A percentile compares a stretch with the other conserved stretches of the same genome.
These are phyloP conservation scores for Epichloe elymi DNA, from an alignment of 2,329 filamentous ascomycete genomes.

Conservation along the genomic window DNA sequence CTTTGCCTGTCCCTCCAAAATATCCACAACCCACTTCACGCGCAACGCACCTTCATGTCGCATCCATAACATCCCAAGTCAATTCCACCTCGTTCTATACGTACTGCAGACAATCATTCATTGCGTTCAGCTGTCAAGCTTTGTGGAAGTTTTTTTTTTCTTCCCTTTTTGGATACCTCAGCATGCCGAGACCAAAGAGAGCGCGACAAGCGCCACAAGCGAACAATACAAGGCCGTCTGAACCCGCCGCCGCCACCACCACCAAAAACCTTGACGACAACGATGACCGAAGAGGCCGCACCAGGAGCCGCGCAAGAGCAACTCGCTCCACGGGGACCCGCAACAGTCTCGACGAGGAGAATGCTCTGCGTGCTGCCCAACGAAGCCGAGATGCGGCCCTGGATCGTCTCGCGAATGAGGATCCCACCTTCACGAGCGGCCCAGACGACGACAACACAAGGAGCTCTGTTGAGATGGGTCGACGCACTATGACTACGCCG, in stretches of 20 bases:
- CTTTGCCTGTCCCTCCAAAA: constrained; percentile 10
- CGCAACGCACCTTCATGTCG: neutral
- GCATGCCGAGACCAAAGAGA: constrained; percentile 9
- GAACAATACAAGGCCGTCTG: neutral
- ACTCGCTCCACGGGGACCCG: constrained; percentile 7
- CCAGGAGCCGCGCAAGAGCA: constrained; percentile 11
- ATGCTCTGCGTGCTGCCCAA: constrained; percentile 14
- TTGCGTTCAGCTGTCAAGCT: too few relatives aligned
- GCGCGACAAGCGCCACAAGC: constrained; percentile 5
- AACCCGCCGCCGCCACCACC: neutral
- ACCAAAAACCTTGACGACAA: neutral
- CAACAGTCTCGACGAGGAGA: constrained; percentile 13
- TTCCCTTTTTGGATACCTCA: neutral
- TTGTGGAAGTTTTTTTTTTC: too few relatives aligned
- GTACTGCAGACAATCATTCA: neutral
- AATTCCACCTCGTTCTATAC: neutral
- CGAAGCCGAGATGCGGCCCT: constrained; percentile 24
- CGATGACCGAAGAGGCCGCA: constrained; percentile 15
- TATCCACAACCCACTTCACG: constrained; percentile 1
- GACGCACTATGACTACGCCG: constrained; percentile 22
- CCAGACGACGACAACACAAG: constrained; percentile 18
- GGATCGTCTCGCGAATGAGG: constrained; percentile 21
- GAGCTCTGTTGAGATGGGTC: constrained; percentile 24
- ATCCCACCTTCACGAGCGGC: constrained; percentile 17
- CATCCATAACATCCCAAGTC: neutral